Base-by-base conservation (phyloP, 352 stramenopile species). In the Phytophthora podocarpi region DNA sequence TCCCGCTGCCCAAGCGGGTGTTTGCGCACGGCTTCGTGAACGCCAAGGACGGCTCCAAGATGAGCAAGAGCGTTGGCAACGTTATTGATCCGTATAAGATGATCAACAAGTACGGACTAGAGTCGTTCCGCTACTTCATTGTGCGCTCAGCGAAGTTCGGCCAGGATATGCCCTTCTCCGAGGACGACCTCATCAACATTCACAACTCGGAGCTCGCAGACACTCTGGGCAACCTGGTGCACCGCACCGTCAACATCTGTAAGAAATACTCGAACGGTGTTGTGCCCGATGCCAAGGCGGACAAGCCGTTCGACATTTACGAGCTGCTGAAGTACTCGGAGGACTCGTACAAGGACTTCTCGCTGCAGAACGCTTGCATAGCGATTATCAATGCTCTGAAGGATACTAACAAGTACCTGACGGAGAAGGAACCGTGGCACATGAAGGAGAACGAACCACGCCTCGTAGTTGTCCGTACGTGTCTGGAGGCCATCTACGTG, bases 41-140 rank as follows among this genome's bases (percentile, higher is more conserved):
- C 71, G 98, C 97, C 16, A 98, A 98, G 71, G 96, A 99, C 61
- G 96, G 97, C 21, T 93, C 97, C 57, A 99, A 99, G 83, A 99
- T 99, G 79, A 98, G 91, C 64, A 99, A 99, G 77, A 99, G 92
- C 15, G 78, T 99, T 28, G 97, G 97, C 23, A 99, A 99, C 78
- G 96, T 99, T 16, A 90, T 99, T 47, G 92, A 99, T 58, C 97
- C 97, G 35, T 88, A 98, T 52, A 91, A 98, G 30, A 89, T 99
- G 62, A 87, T 99, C 6, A 67, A 86, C 37, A 96, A 92, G 64
- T 98, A 96, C 69, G 82, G 91, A 20, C 70, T 98, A 8, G 97
- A 99, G 72, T 97, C 96, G 41, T 98, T 99, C 78, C 87, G 97
- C 48, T 99, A 96, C 66, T 96, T 95, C 59, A 80, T 98, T 34